phyloP scores from a whole-genome alignment of 2,329 filamentous ascomycete species.

The Ophioceras dolichostomum region DNA sequence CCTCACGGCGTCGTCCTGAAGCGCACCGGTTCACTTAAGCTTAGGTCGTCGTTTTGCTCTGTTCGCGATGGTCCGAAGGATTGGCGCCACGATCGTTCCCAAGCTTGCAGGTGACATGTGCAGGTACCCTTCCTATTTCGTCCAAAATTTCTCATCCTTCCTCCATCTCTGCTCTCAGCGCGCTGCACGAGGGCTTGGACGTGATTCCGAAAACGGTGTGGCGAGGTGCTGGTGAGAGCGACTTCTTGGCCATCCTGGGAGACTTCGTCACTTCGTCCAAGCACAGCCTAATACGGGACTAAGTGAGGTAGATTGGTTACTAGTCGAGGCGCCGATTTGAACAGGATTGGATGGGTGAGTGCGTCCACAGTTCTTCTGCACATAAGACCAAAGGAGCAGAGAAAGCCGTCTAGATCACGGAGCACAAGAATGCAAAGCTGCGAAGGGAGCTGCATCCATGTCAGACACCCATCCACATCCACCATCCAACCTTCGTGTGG shows the following conservation, averaged over 20 bases:
- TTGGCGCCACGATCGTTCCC: too few relatives aligned
- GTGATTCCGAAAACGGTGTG: background rate
- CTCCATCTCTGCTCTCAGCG: background rate
- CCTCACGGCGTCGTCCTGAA: background rate
- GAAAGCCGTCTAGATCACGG: background rate
- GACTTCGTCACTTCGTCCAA: background rate
- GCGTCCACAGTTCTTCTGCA: too few relatives aligned
- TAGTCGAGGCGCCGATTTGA: too few relatives aligned
- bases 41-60: too few relatives aligned
- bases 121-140: background rate
- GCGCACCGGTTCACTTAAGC: too few relatives aligned
- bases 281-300: background rate
- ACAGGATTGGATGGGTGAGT: too few relatives aligned
- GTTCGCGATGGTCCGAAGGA: too few relatives aligned
- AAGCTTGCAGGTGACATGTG: too few relatives aligned
- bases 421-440: background rate
- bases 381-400: background rate
- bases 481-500: too few relatives aligned
- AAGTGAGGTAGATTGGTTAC: background rate
- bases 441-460: too few relatives aligned
- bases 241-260: background rate
- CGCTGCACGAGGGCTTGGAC: background rate
- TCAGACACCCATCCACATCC: too few relatives aligned
- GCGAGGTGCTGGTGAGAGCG: too few relatives aligned
- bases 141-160: background rate